Percentiles rank a stretch among this genome's conserved stretches.
These are phyloP conservation scores for Vitis labrusca DNA, from an alignment of 164 flowering plant species.

Conservation along the genomic window DNA sequence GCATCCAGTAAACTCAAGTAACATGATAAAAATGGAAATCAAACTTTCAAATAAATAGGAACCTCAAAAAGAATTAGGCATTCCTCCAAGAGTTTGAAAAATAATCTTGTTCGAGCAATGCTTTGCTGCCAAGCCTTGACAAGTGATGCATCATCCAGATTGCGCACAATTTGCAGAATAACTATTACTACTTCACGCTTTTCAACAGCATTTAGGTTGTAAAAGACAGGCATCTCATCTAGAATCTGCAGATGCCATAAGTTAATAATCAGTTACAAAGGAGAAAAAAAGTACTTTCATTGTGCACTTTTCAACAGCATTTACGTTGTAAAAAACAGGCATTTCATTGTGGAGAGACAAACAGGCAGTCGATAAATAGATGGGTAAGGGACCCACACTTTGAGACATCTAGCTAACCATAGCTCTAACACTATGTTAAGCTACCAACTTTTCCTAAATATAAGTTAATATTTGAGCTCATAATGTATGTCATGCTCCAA, in stretches of 20 bases:
- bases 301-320: conserved; percentile 79
- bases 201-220: conserved; percentile 83
- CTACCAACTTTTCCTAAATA: no score
- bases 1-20: background rate
- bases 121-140: conserved; percentile 98
- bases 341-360: conserved; percentile 46
- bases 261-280: no score
- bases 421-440: no score
- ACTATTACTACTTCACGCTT: conserved; percentile 93
- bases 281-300: background rate
- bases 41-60: conserved; percentile 2
- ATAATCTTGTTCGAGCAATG: conserved; percentile 93
- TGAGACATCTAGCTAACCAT: no score
- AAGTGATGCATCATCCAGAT: conserved; percentile 91
- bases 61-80: conserved; percentile 94
- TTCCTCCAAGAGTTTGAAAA: conserved; percentile 96
- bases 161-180: conserved; percentile 84
- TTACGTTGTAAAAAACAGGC: conserved; percentile 96
- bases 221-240: conserved; percentile 99
- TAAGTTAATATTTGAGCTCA: no score
- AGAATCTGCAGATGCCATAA: conserved; percentile 65
- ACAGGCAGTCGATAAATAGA: no score
- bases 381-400: no score
- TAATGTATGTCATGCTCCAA: no score
- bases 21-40: conserved; percentile 3